Evolutionary conservation across 1,284 basidiomycete species (phyloP).

Genomic region (Ustilago tritici): DNA sequence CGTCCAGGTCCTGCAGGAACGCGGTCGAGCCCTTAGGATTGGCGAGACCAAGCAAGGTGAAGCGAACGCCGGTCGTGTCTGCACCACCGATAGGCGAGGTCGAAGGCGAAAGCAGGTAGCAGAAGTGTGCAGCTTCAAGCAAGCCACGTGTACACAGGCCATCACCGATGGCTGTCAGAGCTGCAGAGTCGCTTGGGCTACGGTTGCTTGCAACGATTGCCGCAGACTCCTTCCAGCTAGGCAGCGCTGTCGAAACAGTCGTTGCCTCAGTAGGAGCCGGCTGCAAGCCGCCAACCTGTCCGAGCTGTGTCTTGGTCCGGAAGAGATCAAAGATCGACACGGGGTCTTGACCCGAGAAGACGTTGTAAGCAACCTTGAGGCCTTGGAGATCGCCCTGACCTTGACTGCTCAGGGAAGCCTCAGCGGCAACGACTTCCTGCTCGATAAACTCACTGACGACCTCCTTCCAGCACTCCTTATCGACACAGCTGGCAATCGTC

Average conservation of each 20-base stretch:
- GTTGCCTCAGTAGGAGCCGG: slow-evolving; percentile 61
- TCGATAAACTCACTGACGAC: slow-evolving; percentile 87
- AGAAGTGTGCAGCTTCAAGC: slow-evolving; percentile 88
- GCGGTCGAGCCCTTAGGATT: slow-evolving; percentile 74
- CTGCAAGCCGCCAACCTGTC: slow-evolving; percentile 33
- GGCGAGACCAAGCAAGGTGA: slow-evolving; percentile 77
- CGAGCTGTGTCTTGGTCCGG: slow-evolving; percentile 57
- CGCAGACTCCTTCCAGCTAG: slow-evolving; percentile 87
- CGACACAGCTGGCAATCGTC: slow-evolving; percentile 91
- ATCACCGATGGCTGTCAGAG: slow-evolving; percentile 88
- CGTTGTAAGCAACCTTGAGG: slow-evolving; percentile 64
- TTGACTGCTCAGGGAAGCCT: slow-evolving; percentile 19
- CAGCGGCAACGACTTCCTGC: slow-evolving; percentile 75
- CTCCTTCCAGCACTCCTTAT: slow-evolving; percentile 92
- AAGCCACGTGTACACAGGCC: slow-evolving; percentile 80
- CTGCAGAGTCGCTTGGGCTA: slow-evolving; percentile 75
- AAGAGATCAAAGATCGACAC: slow-evolving; percentile 60
- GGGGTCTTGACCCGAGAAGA: slow-evolving; percentile 64
- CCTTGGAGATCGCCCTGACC: slow-evolving; percentile 55
- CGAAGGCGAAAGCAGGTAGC: slow-evolving; percentile 88
- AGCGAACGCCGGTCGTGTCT: slow-evolving; percentile 75
- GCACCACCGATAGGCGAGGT: slow-evolving; percentile 81
- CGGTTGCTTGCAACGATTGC: slow-evolving; percentile 86
- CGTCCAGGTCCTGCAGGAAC: slow-evolving; percentile 80
- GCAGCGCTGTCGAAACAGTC: slow-evolving; percentile 74